Conservation (phyloP, 1,284 basidiomycete species). For the Ganoderma boninense region DNA sequence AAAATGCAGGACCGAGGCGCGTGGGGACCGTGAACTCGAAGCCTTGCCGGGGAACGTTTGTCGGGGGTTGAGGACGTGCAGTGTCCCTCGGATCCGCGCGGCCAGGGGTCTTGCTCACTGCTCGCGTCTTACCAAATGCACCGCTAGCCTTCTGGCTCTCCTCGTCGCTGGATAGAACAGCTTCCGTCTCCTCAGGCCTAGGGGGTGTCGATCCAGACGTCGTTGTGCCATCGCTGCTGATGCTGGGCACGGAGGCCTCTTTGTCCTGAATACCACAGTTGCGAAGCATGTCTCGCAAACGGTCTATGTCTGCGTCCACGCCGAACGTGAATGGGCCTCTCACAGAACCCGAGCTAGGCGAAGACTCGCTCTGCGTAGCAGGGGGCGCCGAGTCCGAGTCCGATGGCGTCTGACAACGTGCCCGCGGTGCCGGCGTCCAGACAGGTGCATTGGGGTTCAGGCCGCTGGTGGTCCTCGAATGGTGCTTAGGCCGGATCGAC, state of each 20-base stretch:
- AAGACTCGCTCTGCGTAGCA: neutral
- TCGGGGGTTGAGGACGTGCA: neutral
- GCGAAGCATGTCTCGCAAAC: conserved; percentile 22
- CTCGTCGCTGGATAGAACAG: neutral
- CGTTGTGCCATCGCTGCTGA: no score
- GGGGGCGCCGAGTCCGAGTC: neutral
- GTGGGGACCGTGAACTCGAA: conserved; percentile 5
- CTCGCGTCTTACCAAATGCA: no score
- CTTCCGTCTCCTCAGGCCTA: neutral
- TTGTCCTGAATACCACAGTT: conserved; percentile 18
- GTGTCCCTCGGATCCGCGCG: neutral
- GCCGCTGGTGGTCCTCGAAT: conserved; percentile 3
- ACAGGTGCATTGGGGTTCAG: conserved; percentile 20
- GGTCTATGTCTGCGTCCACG: conserved; percentile 14
- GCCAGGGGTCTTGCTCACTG: neutral
- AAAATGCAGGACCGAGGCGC: neutral
- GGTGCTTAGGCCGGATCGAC: neutral
- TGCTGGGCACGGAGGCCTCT: neutral
- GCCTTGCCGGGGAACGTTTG: neutral
- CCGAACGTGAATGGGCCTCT: neutral
- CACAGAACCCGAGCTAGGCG: neutral
- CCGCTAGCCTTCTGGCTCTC: neutral
- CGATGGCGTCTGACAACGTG: neutral
- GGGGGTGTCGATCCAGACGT: neutral
- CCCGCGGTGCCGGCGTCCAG: conserved; percentile 12